phyloP scores from a whole-genome alignment of 345 rosid species.

The Ricinus communis region DNA sequence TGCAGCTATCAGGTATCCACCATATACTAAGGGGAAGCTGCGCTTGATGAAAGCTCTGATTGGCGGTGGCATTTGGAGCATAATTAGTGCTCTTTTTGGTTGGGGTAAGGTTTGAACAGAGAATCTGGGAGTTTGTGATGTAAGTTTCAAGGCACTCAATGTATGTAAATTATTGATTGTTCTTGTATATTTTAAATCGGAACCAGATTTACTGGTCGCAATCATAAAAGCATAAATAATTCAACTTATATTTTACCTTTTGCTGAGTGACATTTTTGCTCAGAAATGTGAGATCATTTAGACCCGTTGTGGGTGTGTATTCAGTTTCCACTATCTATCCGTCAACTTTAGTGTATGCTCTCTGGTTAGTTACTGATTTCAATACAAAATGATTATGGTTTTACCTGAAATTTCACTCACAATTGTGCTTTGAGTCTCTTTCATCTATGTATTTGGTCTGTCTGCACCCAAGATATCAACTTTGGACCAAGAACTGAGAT shows the following conservation, averaged over 20 bases:
- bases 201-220: background rate
- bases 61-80: constrained; percentile 40
- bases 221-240: background rate
- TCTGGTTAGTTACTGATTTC: background rate
- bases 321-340: background rate
- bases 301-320: background rate
- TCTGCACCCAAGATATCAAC: too few relatives aligned
- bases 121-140: background rate
- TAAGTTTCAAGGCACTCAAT: background rate
- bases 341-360: background rate
- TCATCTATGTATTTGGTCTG: too few relatives aligned
- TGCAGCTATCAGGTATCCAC: constrained; percentile 70
- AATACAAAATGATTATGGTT: background rate
- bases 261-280: background rate
- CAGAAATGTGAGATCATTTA: background rate
- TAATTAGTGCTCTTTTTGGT: constrained; percentile 58
- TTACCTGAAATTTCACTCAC: too few relatives aligned
- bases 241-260: background rate
- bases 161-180: background rate
- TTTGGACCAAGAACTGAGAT: too few relatives aligned
- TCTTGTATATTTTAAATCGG: background rate
- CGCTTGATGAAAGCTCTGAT: constrained; percentile 61
- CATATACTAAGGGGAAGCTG: constrained; percentile 64
- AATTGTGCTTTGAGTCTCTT: too few relatives aligned
- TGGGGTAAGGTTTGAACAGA: constrained; percentile 31